These are phyloP conservation scores for Cephaloascus albidus DNA, from an alignment of 805 yeast species.

Conservation along the genomic window DNA sequence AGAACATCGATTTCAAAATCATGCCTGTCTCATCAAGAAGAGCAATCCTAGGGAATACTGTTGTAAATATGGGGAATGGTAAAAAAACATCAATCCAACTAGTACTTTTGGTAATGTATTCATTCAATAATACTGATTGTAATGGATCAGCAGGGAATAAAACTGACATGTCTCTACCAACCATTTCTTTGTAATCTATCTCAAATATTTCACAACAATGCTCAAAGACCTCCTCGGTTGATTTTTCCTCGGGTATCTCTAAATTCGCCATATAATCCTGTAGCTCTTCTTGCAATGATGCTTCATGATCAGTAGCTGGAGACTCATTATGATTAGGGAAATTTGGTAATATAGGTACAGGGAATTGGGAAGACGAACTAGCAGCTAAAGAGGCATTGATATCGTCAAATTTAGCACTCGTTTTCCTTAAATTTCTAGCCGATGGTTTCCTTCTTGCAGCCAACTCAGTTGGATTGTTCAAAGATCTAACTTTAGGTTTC, in stretches of 20 bases:
- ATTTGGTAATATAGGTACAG: background rate
- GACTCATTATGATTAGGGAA: too few relatives aligned
- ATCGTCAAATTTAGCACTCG: background rate
- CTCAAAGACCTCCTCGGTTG: background rate
- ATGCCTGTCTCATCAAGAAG: slow-evolving; percentile 26
- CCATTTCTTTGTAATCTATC: background rate
- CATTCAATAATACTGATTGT: background rate
- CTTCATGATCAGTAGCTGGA: background rate
- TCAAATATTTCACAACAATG: background rate
- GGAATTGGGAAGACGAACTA: background rate
- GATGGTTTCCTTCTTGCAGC: background rate
- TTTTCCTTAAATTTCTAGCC: background rate
- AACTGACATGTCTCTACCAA: background rate
- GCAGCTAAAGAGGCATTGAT: background rate
- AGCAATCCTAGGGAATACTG: slow-evolving; percentile 24
- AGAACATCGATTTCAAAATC: slow-evolving; percentile 25
- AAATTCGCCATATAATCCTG: background rate
- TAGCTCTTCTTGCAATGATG: background rate
- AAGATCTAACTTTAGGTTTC: background rate
- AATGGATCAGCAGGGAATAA: background rate
- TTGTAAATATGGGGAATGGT: slow-evolving; percentile 16
- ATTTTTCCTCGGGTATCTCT: background rate
- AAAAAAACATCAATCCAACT: slow-evolving; percentile 19
- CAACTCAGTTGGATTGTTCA: background rate
- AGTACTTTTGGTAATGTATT: background rate